Conservation (phyloP, 352 stramenopile species). For the Pythium aphanidermatum region DNA sequence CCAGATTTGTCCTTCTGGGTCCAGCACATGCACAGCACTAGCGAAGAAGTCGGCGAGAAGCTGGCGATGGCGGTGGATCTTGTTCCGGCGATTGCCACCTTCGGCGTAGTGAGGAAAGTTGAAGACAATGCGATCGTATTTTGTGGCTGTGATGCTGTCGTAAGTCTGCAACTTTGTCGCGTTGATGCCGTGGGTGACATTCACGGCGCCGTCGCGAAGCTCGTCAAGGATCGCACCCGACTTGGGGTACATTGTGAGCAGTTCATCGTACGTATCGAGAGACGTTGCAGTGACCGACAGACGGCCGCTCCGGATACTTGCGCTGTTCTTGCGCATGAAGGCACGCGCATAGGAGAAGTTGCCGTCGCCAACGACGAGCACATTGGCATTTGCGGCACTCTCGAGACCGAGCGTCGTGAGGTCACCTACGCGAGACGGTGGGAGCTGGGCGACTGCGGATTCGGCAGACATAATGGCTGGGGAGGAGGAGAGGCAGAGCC, state of each 20-base stretch:
- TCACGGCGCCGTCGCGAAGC: conserved; percentile 36
- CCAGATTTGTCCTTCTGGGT: conserved; percentile 60
- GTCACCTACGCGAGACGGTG: conserved; percentile 26
- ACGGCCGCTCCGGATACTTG: conserved; percentile 6
- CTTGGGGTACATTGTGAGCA: conserved; percentile 72
- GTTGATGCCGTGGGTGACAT: conserved; percentile 66
- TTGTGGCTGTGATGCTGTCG: conserved; percentile 1
- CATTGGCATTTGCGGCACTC: conserved; percentile 8
- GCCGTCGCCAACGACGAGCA: conserved; percentile 78
- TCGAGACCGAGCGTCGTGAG: conserved; percentile 50
- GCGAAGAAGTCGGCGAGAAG: conserved; percentile 72
- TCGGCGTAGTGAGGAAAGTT: conserved; percentile 84
- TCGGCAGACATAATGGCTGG: neutral
- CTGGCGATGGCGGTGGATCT: conserved; percentile 78
- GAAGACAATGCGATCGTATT: conserved; percentile 77
- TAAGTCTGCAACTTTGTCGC: conserved; percentile 57
- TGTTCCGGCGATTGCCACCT: conserved; percentile 72
- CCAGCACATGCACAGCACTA: conserved; percentile 48
- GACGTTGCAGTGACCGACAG: conserved; percentile 54
- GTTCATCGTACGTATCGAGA: conserved; percentile 56
- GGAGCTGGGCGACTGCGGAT: neutral
- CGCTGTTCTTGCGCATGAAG: conserved; percentile 47
- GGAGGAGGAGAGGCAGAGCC: no score
- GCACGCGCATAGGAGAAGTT: conserved; percentile 83
- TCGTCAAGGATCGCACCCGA: conserved; percentile 44